Evolutionary conservation across 495 filamentous ascomycete species (phyloP).

Genomic region (Penicillium flavigenum): DNA sequence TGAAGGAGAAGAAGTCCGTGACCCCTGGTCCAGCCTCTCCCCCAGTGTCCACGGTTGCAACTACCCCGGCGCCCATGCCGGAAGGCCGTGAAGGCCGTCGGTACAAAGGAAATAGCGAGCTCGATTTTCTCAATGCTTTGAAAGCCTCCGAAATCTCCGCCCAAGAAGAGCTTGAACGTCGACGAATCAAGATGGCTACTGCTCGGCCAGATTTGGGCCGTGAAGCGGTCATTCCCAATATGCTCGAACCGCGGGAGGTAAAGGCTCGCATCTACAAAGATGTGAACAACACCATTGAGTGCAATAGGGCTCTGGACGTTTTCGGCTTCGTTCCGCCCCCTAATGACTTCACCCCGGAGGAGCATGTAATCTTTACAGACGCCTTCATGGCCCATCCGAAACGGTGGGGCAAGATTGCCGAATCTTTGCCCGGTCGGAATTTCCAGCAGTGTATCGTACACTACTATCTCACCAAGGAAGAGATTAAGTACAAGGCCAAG

Average conservation of each 20-base stretch:
- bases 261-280: constrained; percentile 62
- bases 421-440: constrained; percentile 65
- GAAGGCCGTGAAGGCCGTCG: constrained; percentile 60
- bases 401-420: constrained; percentile 88
- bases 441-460: constrained; percentile 89
- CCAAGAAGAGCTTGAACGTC: constrained; percentile 69
- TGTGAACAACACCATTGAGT: constrained; percentile 65
- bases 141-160: constrained; percentile 74
- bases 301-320: constrained; percentile 62
- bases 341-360: constrained; percentile 80
- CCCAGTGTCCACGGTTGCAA: constrained; percentile 36
- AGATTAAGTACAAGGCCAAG: constrained; percentile 82
- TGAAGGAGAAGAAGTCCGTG: constrained; percentile 54
- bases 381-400: constrained; percentile 81
- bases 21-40: constrained; percentile 53
- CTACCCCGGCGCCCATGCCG: constrained; percentile 47
- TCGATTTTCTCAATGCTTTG: constrained; percentile 74
- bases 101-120: constrained; percentile 66
- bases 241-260: constrained; percentile 59
- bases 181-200: constrained; percentile 62
- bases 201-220: constrained; percentile 74
- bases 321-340: constrained; percentile 73
- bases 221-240: constrained; percentile 81
- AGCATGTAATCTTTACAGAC: constrained; percentile 74
- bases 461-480: constrained; percentile 91